Conservation (phyloP, 1,284 basidiomycete genomes). For the Ceratobasidium sp. region DNA sequence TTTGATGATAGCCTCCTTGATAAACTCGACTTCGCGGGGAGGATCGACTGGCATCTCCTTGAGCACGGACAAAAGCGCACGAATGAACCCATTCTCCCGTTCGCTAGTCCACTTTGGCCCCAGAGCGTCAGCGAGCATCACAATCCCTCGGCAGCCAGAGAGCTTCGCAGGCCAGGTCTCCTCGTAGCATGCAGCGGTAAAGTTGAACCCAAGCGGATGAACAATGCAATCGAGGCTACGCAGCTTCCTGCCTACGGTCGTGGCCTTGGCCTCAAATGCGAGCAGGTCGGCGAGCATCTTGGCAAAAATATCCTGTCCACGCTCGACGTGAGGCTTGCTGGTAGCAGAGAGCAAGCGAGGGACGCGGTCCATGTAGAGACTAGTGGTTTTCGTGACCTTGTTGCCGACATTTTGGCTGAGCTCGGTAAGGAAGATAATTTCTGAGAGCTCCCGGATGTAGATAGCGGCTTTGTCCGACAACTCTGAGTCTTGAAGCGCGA, state of each 20-base stretch:
- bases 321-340: conserved; percentile 62
- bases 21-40: conserved; percentile 82
- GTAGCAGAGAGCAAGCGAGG: conserved; percentile 76
- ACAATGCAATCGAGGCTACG: conserved; percentile 80
- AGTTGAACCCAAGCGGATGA: conserved; percentile 54
- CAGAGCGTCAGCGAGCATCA: conserved; percentile 77
- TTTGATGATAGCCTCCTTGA: conserved; percentile 80
- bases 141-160: conserved; percentile 87
- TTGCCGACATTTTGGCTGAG: conserved; percentile 48
- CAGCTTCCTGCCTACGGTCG: conserved; percentile 58
- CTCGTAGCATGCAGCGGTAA: conserved; percentile 79
- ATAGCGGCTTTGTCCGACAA: conserved; percentile 73
- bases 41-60: conserved; percentile 96
- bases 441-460: conserved; percentile 74
- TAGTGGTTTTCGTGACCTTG: conserved; percentile 27
- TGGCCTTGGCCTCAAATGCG: conserved; percentile 37
- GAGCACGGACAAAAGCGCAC: conserved; percentile 91
- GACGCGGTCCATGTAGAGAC: conserved; percentile 79
- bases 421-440: conserved; percentile 67
- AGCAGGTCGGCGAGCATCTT: conserved; percentile 43
- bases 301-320: conserved; percentile 30
- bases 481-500: conserved; percentile 78
- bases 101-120: conserved; percentile 86
- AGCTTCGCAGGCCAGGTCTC: conserved; percentile 88
- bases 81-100: conserved; percentile 89